These are phyloP conservation scores for Perkinsus chesapeaki DNA, from an alignment of 169 alveolate genomes.

Conservation along the genomic window DNA sequence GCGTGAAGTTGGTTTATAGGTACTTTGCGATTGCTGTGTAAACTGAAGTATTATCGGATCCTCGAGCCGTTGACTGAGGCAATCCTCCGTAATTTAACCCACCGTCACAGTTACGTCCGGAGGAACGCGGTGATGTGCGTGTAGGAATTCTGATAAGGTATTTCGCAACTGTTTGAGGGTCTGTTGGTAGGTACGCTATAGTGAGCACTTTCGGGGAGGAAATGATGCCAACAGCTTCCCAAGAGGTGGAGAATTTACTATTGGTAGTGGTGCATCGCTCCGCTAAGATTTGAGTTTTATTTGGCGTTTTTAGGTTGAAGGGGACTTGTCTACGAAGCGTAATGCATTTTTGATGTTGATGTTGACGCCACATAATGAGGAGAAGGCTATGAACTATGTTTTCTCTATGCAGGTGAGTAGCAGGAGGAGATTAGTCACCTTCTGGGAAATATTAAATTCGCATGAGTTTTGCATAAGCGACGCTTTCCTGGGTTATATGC, in stretches of 20 bases:
- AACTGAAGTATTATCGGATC: constrained; percentile 62
- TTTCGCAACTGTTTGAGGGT: not conserved
- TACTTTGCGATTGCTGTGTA: constrained; percentile 77
- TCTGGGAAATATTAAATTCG: not conserved
- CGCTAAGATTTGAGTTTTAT: not conserved
- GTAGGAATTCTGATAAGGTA: not conserved
- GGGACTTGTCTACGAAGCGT: constrained; percentile 83
- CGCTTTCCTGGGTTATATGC: too few relatives aligned
- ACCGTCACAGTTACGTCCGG: constrained; percentile 84
- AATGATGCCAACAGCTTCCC: constrained; percentile 69
- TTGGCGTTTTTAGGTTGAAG: constrained; percentile 28
- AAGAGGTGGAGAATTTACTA: constrained; percentile 45
- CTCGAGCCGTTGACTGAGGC: constrained; percentile 78
- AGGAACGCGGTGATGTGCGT: constrained; percentile 86
- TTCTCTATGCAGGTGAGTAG: constrained; percentile 20
- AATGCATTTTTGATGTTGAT: constrained; percentile 72
- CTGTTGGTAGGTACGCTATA: constrained; percentile 44
- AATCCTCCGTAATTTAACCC: constrained; percentile 68
- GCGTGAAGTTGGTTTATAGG: not conserved
- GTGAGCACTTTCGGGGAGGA: constrained; percentile 73
- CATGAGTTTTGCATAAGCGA: not conserved
- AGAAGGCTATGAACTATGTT: constrained; percentile 70
- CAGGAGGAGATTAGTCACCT: not conserved
- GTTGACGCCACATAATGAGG: constrained; percentile 62
- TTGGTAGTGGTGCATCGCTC: constrained; percentile 20